Conservation (phyloP, 495 filamentous ascomycete species). For the Talaromyces trachyspermus region DNA sequence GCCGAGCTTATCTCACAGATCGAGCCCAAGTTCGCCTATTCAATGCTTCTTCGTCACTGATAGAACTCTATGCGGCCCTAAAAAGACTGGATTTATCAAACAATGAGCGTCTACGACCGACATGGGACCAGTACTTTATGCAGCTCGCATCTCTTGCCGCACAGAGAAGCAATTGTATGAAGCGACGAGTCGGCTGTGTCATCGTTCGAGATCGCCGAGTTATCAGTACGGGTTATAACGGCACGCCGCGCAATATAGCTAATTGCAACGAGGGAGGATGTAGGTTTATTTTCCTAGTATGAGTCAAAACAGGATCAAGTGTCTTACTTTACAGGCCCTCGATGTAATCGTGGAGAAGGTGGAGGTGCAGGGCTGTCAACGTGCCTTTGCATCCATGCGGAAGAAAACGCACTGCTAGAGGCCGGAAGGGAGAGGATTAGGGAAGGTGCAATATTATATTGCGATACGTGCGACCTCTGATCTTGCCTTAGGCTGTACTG, state of each 20-base stretch:
- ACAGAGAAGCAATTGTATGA: constrained; percentile 95
- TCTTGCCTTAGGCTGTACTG: not conserved
- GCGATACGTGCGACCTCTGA: constrained; percentile 59
- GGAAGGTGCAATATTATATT: constrained; percentile 74
- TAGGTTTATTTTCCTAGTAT: constrained; percentile 21
- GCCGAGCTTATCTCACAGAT: constrained; percentile 65
- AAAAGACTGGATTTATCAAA: constrained; percentile 64
- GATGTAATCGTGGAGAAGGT: constrained; percentile 69
- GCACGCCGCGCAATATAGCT: constrained; percentile 73
- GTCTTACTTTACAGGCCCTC: constrained; percentile 38
- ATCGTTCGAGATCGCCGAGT: constrained; percentile 84
- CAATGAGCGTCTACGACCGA: constrained; percentile 75
- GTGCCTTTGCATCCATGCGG: constrained; percentile 90
- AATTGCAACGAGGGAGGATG: constrained; percentile 97
- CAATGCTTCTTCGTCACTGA: constrained; percentile 68
- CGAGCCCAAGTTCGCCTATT: constrained; percentile 76
- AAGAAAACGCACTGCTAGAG: constrained; percentile 94
- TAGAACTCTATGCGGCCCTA: constrained; percentile 61
- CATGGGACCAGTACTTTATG: constrained; percentile 99
- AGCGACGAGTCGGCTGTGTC: constrained; percentile 89
- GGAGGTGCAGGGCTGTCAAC: constrained; percentile 71
- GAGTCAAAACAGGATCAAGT: not conserved
- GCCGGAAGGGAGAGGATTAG: constrained; percentile 86
- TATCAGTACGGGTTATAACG: constrained; percentile 96
- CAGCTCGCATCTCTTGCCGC: constrained; percentile 84